These are phyloP conservation scores for Aspergillus incahuasiensis DNA, from an alignment of 495 filamentous ascomycete species.

Conservation along the genomic window DNA sequence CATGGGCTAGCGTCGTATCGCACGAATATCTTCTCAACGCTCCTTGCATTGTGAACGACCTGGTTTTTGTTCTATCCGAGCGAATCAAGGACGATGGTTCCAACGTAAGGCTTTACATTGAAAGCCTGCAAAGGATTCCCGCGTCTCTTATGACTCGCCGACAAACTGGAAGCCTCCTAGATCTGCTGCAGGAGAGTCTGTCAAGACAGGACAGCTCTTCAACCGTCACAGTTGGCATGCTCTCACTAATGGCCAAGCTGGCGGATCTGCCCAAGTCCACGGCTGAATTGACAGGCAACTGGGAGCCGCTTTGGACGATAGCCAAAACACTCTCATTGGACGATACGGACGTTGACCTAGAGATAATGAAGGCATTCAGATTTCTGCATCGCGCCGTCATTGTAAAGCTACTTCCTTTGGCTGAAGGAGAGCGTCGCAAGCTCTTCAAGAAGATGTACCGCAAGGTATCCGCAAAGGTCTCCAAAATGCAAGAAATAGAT, in stretches of 20 bases:
- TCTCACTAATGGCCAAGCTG: slow-evolving; percentile 43
- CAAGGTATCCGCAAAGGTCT: slow-evolving; percentile 29
- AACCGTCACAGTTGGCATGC: slow-evolving; percentile 29
- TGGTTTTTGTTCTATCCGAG: slow-evolving; percentile 33
- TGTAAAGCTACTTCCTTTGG: slow-evolving; percentile 33
- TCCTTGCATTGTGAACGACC: slow-evolving; percentile 31
- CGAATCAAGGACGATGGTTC: slow-evolving; percentile 28
- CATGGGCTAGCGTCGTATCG: slow-evolving; percentile 41
- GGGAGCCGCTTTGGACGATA: slow-evolving; percentile 38
- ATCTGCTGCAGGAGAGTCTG: slow-evolving; percentile 33
- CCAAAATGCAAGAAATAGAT: slow-evolving; percentile 34
- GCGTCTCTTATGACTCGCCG: slow-evolving; percentile 34
- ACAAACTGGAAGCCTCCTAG: slow-evolving; percentile 32
- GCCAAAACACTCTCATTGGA: slow-evolving; percentile 34
- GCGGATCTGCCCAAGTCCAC: slow-evolving; percentile 41
- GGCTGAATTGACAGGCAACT: slow-evolving; percentile 34
- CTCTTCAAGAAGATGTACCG: slow-evolving; percentile 36
- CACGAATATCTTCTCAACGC: slow-evolving; percentile 42
- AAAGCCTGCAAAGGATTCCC: slow-evolving; percentile 41
- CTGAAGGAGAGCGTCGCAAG: slow-evolving; percentile 32
- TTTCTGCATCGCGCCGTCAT: slow-evolving; percentile 35
- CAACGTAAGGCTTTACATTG: slow-evolving; percentile 32
- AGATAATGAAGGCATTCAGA: slow-evolving; percentile 41
- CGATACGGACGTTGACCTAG: slow-evolving; percentile 35
- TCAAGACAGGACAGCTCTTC: slow-evolving; percentile 27